These are phyloP conservation scores for Xylaria cubensis DNA, from an alignment of 495 filamentous ascomycete genomes.

Conservation along the genomic window DNA sequence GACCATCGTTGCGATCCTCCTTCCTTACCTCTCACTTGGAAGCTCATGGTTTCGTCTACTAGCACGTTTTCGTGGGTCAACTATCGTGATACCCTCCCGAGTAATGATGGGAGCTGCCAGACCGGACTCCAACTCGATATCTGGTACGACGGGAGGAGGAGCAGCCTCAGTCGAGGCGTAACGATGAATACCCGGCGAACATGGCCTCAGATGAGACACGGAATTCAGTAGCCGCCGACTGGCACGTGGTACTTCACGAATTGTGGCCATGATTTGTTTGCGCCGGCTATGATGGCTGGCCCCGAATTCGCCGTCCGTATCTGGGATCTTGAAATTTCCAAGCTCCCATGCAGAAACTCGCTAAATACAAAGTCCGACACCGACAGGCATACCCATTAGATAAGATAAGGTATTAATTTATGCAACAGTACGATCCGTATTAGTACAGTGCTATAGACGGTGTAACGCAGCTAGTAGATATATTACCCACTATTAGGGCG, in stretches of 20 bases:
- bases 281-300: constrained; percentile 14
- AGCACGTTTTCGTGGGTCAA: constrained; percentile 52
- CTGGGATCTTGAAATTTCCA: constrained; percentile 26
- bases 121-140: constrained; percentile 50
- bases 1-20: background rate
- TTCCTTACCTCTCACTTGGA: constrained; percentile 46
- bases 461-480: background rate
- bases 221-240: constrained; percentile 33
- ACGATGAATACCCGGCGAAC: constrained; percentile 38
- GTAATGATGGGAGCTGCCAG: constrained; percentile 41
- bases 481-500: constrained; percentile 18
- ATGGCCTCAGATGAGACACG: constrained; percentile 32
- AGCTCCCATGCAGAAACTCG: constrained; percentile 1
- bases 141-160: constrained; percentile 26
- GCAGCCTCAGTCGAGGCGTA: constrained; percentile 46
- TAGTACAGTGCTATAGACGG: background rate
- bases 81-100: constrained; percentile 42
- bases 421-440: background rate
- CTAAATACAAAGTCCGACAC: constrained; percentile 28
- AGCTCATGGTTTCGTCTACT: constrained; percentile 47
- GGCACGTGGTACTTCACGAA: constrained; percentile 38
- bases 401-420: constrained; percentile 3
- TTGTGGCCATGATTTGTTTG: constrained; percentile 34
- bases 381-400: constrained; percentile 17
- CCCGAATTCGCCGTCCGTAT: background rate